These are phyloP conservation scores for Nothomitra cinnamomea DNA, from an alignment of 2,329 filamentous ascomycete genomes.

Conservation along the genomic window DNA sequence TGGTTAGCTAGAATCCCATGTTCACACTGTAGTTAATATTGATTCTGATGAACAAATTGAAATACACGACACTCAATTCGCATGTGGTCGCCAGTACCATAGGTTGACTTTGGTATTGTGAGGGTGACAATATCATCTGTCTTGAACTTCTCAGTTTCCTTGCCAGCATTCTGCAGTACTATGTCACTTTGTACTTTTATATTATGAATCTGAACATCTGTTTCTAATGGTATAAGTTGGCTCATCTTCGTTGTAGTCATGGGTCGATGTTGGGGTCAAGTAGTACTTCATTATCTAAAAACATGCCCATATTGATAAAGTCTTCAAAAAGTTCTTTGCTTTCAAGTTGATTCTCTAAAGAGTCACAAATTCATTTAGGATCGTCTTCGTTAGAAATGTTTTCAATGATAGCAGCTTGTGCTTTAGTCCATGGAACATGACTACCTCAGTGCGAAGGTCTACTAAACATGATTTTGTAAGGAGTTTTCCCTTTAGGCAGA, in stretches of 20 bases:
- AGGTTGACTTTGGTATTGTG: background rate
- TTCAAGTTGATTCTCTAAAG: background rate
- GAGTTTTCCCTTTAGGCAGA: no score
- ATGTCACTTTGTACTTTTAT: background rate
- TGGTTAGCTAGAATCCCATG: background rate
- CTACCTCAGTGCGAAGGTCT: background rate
- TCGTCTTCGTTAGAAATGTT: background rate
- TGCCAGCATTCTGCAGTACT: no score
- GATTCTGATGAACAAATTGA: background rate
- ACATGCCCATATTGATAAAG: background rate
- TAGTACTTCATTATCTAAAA: background rate
- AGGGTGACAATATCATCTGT: background rate
- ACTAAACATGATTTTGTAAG: background rate
- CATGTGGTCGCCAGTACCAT: background rate
- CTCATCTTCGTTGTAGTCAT: background rate
- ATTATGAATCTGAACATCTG: background rate
- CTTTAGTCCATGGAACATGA: background rate
- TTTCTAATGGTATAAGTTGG: background rate
- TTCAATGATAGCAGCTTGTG: background rate
- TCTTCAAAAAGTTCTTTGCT: no score
- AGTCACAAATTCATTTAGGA: background rate
- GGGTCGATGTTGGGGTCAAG: background rate
- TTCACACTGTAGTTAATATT: background rate
- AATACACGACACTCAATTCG: background rate
- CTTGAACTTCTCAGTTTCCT: background rate